Base-by-base conservation (phyloP, 2,329 filamentous ascomycete species). In the Diplodia mutila region DNA sequence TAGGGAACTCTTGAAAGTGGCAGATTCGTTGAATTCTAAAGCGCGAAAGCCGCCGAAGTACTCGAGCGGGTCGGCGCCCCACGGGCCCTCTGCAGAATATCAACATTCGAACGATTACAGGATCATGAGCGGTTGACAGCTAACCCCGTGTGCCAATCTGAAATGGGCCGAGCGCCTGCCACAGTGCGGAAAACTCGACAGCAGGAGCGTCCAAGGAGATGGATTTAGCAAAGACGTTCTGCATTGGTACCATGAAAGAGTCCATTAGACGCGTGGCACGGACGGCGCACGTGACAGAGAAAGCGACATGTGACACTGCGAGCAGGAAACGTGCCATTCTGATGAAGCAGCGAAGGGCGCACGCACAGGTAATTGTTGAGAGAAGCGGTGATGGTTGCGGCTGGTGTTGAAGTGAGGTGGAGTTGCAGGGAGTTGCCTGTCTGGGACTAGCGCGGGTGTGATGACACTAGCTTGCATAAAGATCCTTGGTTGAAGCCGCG, bases 1-100 rank as follows among this genome's bases (percentile, higher is more conserved):
- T 21, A 88, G 78, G 12, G 86, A 84, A 75, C 83, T 87, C 66
- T 75, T 76, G 71, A 84, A 88, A 1, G 69, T 73, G 37, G 79
- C 77, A 21, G 79, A 69, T 2, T 75, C 69, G 72, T 84, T 76
- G 72, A 80, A 83, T 12, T 75, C 70, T 34, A 87, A 75, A 42
- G 75, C 75, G 66, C 76, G 79, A 72, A 88, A 88, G 51, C 85
- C 85, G 51, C 86, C 85, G 65, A 80, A 70, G 65, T 75, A 76
- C 70, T 87, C 85, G 49, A 88, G 77, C 46, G 86, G 86, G 76
- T 88, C 86, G 37, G 85, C 82, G 48, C 85, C 85, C 86, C 86
- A 88, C 29, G 83, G 77, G 25, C 84, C 84, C 76, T 88, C 86
- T 87, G 67, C 34, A 54, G 1, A 27, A 34, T 25, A 67, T 67